phyloP scores from a whole-genome alignment of 2,329 filamentous ascomycete genomes.

The Aspergillus awamori region DNA sequence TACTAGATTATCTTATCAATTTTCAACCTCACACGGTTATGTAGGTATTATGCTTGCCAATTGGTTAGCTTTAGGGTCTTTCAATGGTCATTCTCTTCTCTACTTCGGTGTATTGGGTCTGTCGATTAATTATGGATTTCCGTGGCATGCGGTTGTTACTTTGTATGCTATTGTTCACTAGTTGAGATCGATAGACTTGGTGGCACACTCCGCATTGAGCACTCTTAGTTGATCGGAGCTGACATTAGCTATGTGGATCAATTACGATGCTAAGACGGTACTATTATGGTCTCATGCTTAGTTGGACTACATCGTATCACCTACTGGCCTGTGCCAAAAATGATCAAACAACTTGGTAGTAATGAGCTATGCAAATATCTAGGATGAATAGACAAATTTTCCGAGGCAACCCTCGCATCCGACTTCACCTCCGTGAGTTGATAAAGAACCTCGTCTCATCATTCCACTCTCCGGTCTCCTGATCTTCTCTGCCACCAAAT shows the following conservation, averaged over 20 bases:
- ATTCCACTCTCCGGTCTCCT: conserved; percentile 3
- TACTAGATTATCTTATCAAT: too few relatives aligned
- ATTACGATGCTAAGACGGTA: too few relatives aligned
- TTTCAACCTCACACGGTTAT: too few relatives aligned
- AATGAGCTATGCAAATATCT: conserved; percentile 30
- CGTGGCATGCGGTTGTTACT: too few relatives aligned
- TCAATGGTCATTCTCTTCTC: not conserved
- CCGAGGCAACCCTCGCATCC: conserved; percentile 14
- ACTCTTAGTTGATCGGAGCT: too few relatives aligned
- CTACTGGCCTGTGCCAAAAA: not conserved
- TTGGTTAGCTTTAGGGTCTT: too few relatives aligned
- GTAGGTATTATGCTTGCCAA: too few relatives aligned
- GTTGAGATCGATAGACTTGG: too few relatives aligned
- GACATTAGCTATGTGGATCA: too few relatives aligned
- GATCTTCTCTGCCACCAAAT: not conserved
- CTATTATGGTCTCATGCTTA: not conserved
- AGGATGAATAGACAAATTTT: conserved; percentile 27
- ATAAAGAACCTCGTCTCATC: conserved; percentile 10
- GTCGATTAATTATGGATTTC: not conserved
- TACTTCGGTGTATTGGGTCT: not conserved
- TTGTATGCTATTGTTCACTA: too few relatives aligned
- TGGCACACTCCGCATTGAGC: too few relatives aligned
- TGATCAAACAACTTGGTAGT: conserved; percentile 15
- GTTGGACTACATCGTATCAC: not conserved
- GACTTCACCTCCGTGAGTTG: conserved; percentile 16